Base-by-base conservation (phyloP, 495 filamentous ascomycete genomes). In the Daldinia childiae region DNA sequence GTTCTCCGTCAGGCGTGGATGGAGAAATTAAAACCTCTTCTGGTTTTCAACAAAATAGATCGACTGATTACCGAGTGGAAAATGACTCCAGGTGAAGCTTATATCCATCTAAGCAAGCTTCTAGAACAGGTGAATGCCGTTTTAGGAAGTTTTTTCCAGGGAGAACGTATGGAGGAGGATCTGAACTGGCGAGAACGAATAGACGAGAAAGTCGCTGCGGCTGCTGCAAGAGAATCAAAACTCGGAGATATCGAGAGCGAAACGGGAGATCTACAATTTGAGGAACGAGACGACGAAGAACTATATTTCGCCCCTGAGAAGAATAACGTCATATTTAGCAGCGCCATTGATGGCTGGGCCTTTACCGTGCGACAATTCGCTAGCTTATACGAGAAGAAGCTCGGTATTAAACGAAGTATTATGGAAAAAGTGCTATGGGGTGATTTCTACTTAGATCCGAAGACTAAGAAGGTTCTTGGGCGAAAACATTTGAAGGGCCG, bases 31-130 rank as follows among this genome's bases (percentile, higher is more conserved):
- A 96, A 94, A 80, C 96, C 95, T 0, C 86, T 99, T 34, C 83
- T 99, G 36, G 92, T 98, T 39, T 94, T 99, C 77, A 99, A 99
- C 83, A 99, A 99, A 79, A 95, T 99, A 80, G 95, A 99, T 78
- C 88, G 95, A 26, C 85, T 99, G 32, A 85, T 99, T 32, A 95
- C 92, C 0, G 95, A 99, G 82, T 84, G 97, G 51, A 93, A 93
- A 77, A 93, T 99, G 90, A 97, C 88, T 29, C 92, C 96, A 6
- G 82, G 80, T 14, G 95, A 99, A 80, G 96, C 95, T 12, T 96
- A 93, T 72, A 89, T 89, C 27, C 95, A 98, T 78, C 81, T 99
- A n/a, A 92, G 85, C 76, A 94, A 94, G 76, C 85, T 98, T 19
- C 78, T 99, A 1, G 95, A 97, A 75, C 95, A 98, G 78, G 91